phyloP scores from a whole-genome alignment of 2,329 filamentous ascomycete genomes.

The Fusarium continuum region DNA sequence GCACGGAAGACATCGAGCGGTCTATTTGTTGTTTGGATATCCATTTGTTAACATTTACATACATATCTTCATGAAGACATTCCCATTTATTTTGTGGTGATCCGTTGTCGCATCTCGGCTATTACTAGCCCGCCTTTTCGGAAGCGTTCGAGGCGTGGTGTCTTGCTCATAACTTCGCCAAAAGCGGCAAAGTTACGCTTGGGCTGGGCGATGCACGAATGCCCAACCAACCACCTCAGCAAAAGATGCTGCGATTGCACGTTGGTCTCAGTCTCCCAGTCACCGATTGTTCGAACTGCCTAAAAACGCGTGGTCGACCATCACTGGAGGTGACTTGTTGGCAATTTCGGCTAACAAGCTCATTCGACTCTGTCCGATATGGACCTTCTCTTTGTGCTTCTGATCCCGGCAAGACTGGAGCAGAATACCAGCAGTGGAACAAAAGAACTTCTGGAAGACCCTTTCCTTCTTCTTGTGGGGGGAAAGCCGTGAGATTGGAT shows the following conservation, averaged over 20 bases:
- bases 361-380: conserved; percentile 1
- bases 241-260: not conserved
- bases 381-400: conserved; percentile 25
- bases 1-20: conserved; percentile 28
- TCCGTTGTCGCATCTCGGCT: conserved; percentile 1
- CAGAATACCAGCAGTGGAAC: conserved; percentile 2
- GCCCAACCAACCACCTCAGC: conserved; percentile 37
- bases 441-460: conserved; percentile 34
- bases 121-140: not conserved
- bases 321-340: conserved; percentile 4
- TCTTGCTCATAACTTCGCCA: conserved; percentile 7
- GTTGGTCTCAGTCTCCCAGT: conserved; percentile 11
- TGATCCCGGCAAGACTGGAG: conserved; percentile 30
- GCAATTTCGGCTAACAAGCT: conserved; percentile 12
- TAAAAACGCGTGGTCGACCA: conserved; percentile 12
- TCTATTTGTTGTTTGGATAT: conserved; percentile 36
- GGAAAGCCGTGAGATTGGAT: conserved; percentile 6
- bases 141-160: not conserved
- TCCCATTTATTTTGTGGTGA: conserved; percentile 5
- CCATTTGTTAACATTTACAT: conserved; percentile 36
- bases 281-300: conserved; percentile 3
- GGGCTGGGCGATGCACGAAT: conserved; percentile 33
- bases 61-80: conserved; percentile 27
- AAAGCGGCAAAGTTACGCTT: conserved; percentile 21
- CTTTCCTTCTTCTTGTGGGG: conserved; percentile 21